Evolutionary conservation across 768 basidiomycete genomes (phyloP).

Genomic region (Suillus plorans): DNA sequence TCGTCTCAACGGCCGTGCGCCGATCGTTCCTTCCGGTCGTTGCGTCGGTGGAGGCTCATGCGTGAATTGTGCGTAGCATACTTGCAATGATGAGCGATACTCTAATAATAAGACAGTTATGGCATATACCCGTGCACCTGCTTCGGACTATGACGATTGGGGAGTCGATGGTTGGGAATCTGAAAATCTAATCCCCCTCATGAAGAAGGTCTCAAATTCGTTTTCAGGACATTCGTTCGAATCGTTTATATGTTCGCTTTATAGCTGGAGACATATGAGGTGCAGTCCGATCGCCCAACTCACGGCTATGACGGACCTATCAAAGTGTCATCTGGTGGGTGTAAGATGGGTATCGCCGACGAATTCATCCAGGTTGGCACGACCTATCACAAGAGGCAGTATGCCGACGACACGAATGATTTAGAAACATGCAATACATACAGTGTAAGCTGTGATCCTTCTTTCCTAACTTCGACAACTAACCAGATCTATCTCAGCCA

Average conservation of each 20-base stretch:
- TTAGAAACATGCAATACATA: conserved; percentile 45
- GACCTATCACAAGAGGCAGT: conserved; percentile 45
- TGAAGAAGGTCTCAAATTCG: conserved; percentile 20
- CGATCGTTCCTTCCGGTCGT: too few species aligned
- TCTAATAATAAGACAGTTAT: conserved; percentile 25
- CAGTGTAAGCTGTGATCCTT: conserved; percentile 35
- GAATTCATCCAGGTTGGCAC: conserved; percentile 48
- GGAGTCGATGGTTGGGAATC: conserved; percentile 27
- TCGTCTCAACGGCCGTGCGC: too few species aligned
- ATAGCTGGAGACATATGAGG: conserved; percentile 24
- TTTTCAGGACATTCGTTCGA: not conserved
- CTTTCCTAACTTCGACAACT: not conserved
- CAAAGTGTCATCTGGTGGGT: conserved; percentile 26
- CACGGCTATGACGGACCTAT: conserved; percentile 25
- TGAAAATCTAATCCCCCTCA: conserved; percentile 23
- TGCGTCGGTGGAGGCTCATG: too few species aligned
- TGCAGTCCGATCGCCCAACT: conserved; percentile 13
- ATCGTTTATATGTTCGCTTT: not conserved
- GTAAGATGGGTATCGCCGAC: conserved; percentile 38
- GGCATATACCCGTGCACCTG: conserved; percentile 56
- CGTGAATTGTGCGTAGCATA: too few species aligned
- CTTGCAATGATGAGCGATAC: not conserved
- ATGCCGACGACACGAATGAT: conserved; percentile 46
- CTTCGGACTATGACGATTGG: conserved; percentile 53
- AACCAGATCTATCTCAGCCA: conserved; percentile 33